Evolutionary conservation across 306 rosid species (phyloP).

Genomic region (Luffa acutangula): DNA sequence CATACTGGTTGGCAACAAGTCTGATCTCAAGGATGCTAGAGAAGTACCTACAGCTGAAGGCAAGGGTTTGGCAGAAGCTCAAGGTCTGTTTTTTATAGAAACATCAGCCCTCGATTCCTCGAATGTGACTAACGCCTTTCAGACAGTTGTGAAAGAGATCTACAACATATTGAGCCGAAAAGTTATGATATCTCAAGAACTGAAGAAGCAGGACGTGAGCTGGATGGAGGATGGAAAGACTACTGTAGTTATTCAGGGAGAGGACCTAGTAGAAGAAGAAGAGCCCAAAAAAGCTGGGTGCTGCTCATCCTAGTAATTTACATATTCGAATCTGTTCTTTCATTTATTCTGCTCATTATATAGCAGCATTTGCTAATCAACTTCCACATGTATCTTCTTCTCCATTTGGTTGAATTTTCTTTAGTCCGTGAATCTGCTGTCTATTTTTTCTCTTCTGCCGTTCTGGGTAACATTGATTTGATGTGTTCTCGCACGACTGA

Average conservation of each 20-base stretch:
- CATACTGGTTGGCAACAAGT: slow-evolving; percentile 92
- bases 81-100: slow-evolving; percentile 94
- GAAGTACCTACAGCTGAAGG: slow-evolving; percentile 89
- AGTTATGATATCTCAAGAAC: slow-evolving; percentile 92
- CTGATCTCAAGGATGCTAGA: slow-evolving; percentile 91
- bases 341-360: slow-evolving; percentile 11
- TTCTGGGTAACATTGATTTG: slow-evolving; percentile 6
- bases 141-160: slow-evolving; percentile 87
- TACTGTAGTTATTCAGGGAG: slow-evolving; percentile 52
- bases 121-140: slow-evolving; percentile 77
- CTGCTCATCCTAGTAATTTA: slow-evolving; percentile 46
- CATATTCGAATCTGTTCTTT: slow-evolving; percentile 10
- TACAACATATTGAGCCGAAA: slow-evolving; percentile 85
- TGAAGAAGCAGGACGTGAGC: slow-evolving; percentile 39
- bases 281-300: slow-evolving; percentile 54
- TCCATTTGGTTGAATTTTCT: slow-evolving; percentile 19
- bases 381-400: slow-evolving; percentile 19
- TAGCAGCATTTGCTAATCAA: slow-evolving; percentile 9
- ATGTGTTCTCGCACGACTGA: neutral
- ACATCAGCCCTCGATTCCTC: slow-evolving; percentile 97
- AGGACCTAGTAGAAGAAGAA: slow-evolving; percentile 30
- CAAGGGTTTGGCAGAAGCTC: slow-evolving; percentile 79
- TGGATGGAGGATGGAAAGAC: slow-evolving; percentile 61
- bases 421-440: slow-evolving; percentile 12
- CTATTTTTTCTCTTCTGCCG: neutral